Evolutionary conservation across 2,329 filamentous ascomycete species (phyloP).

Genomic region (Leptosphaerulina australis): DNA sequence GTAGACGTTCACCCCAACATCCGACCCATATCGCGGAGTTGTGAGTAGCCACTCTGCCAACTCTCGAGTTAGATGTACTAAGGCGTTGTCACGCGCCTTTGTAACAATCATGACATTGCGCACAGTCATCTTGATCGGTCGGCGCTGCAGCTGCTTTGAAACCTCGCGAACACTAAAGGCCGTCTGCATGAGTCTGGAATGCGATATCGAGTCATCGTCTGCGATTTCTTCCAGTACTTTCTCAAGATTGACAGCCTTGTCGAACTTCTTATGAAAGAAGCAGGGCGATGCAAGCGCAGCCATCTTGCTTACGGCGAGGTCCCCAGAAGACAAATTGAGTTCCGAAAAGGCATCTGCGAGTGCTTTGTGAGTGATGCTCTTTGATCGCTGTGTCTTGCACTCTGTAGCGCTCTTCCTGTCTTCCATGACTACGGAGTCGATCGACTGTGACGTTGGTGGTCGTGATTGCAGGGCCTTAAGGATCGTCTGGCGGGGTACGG

Average conservation of each 20-base stretch:
- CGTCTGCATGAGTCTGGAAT: constrained; percentile 92
- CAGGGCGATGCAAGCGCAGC: constrained; percentile 86
- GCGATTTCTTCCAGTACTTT: constrained; percentile 94
- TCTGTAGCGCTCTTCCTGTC: constrained; percentile 47
- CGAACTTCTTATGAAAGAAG: constrained; percentile 97
- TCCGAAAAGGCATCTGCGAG: constrained; percentile 65
- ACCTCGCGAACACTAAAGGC: constrained; percentile 94
- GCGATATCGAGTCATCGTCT: constrained; percentile 85
- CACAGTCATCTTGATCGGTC: constrained; percentile 89
- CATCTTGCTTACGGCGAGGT: constrained; percentile 55
- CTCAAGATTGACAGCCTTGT: constrained; percentile 92
- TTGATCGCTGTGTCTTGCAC: constrained; percentile 35
- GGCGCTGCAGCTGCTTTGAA: constrained; percentile 89
- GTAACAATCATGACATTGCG: constrained; percentile 98
- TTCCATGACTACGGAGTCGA: constrained; percentile 65
- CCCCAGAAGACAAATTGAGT: constrained; percentile 55
- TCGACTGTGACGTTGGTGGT: constrained; percentile 61
- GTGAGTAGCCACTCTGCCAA: constrained; percentile 84
- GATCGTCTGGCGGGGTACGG: constrained; percentile 76
- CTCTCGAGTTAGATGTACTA: constrained; percentile 88
- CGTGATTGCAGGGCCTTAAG: constrained; percentile 79
- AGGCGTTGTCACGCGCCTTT: constrained; percentile 92
- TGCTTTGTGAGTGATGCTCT: constrained; percentile 56
- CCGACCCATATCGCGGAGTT: constrained; percentile 86
- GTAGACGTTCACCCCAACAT: constrained; percentile 93